Base-by-base conservation (phyloP, 768 basidiomycete species). In the Crassisporium funariophilum region DNA sequence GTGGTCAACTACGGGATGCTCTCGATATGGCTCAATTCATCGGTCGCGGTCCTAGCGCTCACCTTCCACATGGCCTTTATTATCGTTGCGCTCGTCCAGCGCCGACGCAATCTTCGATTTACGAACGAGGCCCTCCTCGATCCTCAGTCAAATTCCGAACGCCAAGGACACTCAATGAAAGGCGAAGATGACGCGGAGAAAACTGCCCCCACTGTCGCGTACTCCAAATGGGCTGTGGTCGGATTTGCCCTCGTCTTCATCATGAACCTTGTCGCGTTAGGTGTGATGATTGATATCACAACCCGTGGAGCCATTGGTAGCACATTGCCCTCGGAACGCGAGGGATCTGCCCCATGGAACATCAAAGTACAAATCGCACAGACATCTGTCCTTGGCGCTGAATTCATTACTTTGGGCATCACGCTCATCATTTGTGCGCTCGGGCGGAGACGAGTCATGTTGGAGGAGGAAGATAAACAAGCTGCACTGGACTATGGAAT, bases 1-100 rank as follows among this genome's bases (percentile, higher is more conserved):
- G 46, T 60, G 20, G 58, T 66, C 55, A 66, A 61, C 54, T 66
- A 56, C 33, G 62, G 64, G 15, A 42, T 61, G 36, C 53, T 63
- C 31, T 60, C 55, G 11, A 58, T 60, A 37, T 62, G 62, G 59
- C 47, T 59, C 21, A 63, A 63, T 36, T 52, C 56, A 4, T 48
- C 51, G 4, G 45, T 56, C 21, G 52, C 57, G 17, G 41, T 54
- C n/a, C 35, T 61, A 20, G 53, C 57, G 25, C 40, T 57, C n/a
- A 20, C 58, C 16, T 58, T 58, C 48, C 56, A 62, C 49, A 27
- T 50, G 13, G 44, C 47, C 19, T 45, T 58, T 49, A 31, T 54
- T 20, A 21, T 16, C 23, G 44, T 39, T 9, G 35, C 23, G 1
- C 47, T 25, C 9, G 23, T 17, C 17, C 20, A 44, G 31, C 22